Base-by-base conservation (phyloP, 495 filamentous ascomycete species). In the Cetradonia linearis region DNA sequence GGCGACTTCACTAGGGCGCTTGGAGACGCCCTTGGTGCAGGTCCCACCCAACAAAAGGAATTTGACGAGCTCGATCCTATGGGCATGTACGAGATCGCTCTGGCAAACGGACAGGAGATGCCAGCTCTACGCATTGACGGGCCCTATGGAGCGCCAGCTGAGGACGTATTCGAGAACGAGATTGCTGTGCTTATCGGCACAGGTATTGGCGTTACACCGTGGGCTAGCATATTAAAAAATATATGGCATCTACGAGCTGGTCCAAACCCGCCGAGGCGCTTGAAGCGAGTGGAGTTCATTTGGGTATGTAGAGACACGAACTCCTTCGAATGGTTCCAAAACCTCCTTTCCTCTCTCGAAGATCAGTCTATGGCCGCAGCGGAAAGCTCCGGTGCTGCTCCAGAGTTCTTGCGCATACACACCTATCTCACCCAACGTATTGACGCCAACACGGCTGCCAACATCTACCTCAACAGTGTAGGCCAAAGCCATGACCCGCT, bases 301-400 rank as follows among this genome's bases (percentile, higher is more conserved):
- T 99, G 93, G 93, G 85, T 97, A 58, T 97, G 94, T 80, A 94
- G 86, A 70, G 92, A 98, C 67, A 97, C 91, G 2, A 83, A 78
- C 40, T 96, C 92, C 1, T 98, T 98, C 70, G 93, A 97, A 75
- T 98, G 93, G 93, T 98, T 98, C 76, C 94, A 98, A 71, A 86
- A 86, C 13, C 85, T 98, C 5, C 82, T 98, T 13, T 88, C 86
- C 6, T 91, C 87, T 0, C 85, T 99, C n/a, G 93, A 99, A 68
- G 76, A 83, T 36, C 93, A 99, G 68, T 87, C 83, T 38, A 79
- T 85, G 54, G 79, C 80, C 50, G 81, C 82, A 0, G 87, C 87
- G 31, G 74, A 73, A 49, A 75, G 78, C 13, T 79, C 80, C 46
- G 86, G 88, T 42, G 79, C 78, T 34, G 82, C 81, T 34, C 76